A percentile compares a stretch with the other conserved stretches of the same genome.
Evolutionary conservation across 169 alveolate species (phyloP).

Genomic region (Plasmodium gonderi): DNA sequence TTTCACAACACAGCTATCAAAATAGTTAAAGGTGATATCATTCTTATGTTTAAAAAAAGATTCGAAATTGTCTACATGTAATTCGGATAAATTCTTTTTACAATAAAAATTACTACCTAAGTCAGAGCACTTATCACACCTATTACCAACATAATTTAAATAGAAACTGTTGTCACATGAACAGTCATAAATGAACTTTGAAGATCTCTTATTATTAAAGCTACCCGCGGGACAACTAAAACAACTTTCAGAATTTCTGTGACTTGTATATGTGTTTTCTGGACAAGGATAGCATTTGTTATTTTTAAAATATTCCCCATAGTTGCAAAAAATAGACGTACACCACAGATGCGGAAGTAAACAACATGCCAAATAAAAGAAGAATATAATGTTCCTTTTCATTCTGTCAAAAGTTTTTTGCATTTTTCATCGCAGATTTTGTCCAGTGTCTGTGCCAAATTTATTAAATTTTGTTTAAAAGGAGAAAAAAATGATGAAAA

Average conservation of each 20-base stretch:
- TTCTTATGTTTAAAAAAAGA: slow-evolving; percentile 22
- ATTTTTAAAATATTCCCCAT: slow-evolving; percentile 69
- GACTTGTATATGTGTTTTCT: slow-evolving; percentile 37
- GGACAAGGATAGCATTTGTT: slow-evolving; percentile 42
- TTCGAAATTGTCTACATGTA: slow-evolving; percentile 42
- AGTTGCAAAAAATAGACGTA: slow-evolving; percentile 28
- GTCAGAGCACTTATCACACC: slow-evolving; percentile 55
- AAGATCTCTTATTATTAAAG: slow-evolving; percentile 20
- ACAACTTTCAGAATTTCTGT: slow-evolving; percentile 65
- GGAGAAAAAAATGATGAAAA: neutral
- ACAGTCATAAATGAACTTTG: slow-evolving; percentile 61
- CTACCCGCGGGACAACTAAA: slow-evolving; percentile 71
- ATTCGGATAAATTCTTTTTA: slow-evolving; percentile 23
- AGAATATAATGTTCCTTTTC: neutral
- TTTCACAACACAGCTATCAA: slow-evolving; percentile 33
- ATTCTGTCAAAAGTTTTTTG: neutral
- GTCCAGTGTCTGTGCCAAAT: neutral
- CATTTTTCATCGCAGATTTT: neutral
- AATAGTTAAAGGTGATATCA: slow-evolving; percentile 15
- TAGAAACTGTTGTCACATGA: slow-evolving; percentile 33
- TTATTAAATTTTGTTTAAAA: too few relatives aligned
- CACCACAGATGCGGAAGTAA: neutral
- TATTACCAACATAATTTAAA: slow-evolving; percentile 59
- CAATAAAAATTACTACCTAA: slow-evolving; percentile 31
- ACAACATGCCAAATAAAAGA: neutral